Evolutionary conservation across 2,329 filamentous ascomycete species (phyloP), one percentile per base, ranked within the genome.

Genomic region (Trichoderma sp.): DNA sequence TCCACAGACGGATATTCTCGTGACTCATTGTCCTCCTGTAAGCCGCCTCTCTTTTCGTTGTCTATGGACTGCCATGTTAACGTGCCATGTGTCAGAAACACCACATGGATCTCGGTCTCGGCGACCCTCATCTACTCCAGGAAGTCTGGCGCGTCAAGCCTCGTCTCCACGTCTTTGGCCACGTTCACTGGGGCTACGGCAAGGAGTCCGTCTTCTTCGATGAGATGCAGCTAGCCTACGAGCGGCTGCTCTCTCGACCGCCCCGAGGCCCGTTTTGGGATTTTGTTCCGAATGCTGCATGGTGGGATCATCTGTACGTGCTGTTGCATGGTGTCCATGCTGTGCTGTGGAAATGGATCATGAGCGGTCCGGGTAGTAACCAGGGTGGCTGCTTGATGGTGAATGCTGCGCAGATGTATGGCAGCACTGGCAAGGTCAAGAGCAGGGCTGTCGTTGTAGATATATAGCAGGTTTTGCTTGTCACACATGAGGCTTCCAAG

Each of bases 21-120:
- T 96, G 52, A 96, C 93, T 1, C 93, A 96, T 73, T 88, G 87
- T 1, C 93, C 93, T 30, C 91, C 92, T 1, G 83, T 85, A 78
- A 68, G 19, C 14, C 5, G 78, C 21, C 21, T 78, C 69, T 15
- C 12, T 26, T 28, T 21, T 41, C 30, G 14, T 54, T 19, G 5
- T 52, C 12, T 26, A 17, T 45, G 2, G 26, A 2, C 21, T 24
- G 21, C 3, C 21, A 10, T 44, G 34, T 30, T 67, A 10, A 68
- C 66, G 45, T 39, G 63, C 9, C 39, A 30, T 30, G 5, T 7
- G 9, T 14, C 7, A 86, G 82, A 86, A 86, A 74, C 82, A 87
- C 72, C 91, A 96, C 73, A 81, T 88, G 41, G 89, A 89, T 69
- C 83, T 87, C 58, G 86, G 83, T 3, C 78, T 92, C 51, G 92